Conservation (phyloP, 495 filamentous ascomycete genomes). For the Talaromyces adpressus region DNA sequence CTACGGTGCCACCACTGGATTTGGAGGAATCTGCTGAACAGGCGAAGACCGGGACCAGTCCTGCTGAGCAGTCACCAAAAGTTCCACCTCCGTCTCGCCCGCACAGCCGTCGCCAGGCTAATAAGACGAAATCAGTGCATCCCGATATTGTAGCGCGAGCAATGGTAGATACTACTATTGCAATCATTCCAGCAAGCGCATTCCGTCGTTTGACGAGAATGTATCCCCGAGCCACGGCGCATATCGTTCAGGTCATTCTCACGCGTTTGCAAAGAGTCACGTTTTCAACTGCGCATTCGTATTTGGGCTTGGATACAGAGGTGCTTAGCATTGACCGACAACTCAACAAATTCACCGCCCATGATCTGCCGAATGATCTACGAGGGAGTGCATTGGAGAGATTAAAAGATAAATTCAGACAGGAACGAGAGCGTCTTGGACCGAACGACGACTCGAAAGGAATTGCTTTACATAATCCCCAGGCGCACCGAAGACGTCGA, state of each 20-base stretch:
- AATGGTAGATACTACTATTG: conserved; percentile 96
- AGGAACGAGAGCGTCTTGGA: conserved; percentile 77
- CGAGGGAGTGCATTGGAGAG: conserved; percentile 76
- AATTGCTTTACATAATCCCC: conserved; percentile 88
- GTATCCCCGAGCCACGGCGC: conserved; percentile 91
- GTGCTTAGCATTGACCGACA: conserved; percentile 85
- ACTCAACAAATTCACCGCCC: conserved; percentile 86
- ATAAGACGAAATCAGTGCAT: conserved; percentile 66
- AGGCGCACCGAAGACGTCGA: conserved; percentile 54
- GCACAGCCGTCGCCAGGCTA: conserved; percentile 13
- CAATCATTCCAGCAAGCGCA: conserved; percentile 93
- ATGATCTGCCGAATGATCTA: conserved; percentile 87
- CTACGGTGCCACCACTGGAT: conserved; percentile 65
- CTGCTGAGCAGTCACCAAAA: conserved; percentile 13
- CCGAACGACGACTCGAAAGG: conserved; percentile 84
- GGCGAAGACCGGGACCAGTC: conserved; percentile 13
- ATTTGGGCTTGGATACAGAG: conserved; percentile 84
- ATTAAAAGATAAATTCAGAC: conserved; percentile 86
- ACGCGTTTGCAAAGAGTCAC: conserved; percentile 92
- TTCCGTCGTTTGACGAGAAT: conserved; percentile 90
- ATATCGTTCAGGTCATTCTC: conserved; percentile 95
- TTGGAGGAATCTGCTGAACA: conserved; percentile 43
- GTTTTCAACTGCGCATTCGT: conserved; percentile 86
- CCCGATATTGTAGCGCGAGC: conserved; percentile 95
- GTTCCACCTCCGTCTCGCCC: conserved; percentile 1